Base-by-base conservation (phyloP, 371 early-diverging fungal genomes). In the Rhizopus arrhizus region DNA sequence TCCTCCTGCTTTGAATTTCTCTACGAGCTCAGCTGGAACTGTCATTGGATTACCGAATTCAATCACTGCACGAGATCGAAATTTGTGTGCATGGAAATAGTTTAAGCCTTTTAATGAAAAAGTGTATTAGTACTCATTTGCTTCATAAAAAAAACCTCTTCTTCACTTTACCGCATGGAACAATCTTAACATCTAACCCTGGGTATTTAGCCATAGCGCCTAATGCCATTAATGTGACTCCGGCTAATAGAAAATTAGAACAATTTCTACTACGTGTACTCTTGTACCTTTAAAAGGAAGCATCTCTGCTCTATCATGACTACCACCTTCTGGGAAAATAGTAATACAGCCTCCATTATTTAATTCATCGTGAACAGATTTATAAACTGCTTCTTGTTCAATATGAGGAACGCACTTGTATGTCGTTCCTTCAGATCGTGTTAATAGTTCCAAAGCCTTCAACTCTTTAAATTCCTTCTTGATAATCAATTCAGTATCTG, bases 301-400 rank as follows among this genome's bases (percentile, higher is more conserved):
- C 84, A 97, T 85, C 61, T 95, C 91, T 8, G 92, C 83, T 54
- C 96, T 91, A 72, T 97, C 98, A 73, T 97, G 98, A 62, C 89
- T 89, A 7, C 97, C 97, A 46, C 98, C 97, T 65, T 96, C 98
- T 2, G 98, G 98, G 73, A 97, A 97, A 58, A 97, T 96, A 8
- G 96, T 96, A 13, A 97, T 87, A 62, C 93, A 91, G 29, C 85
- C 85, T 36, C 92, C 91, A 34, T 75, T 68, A 58, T 87, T 79
- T 32, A 97, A 73, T 11, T 89, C 85, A 8, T 87, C 82, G 62
- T 88, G 87, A 5, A 97, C 98, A 9, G 81, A 74, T 35, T 77
- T 73, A 72, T 93, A 97, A 66, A 97, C 91, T 3, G 81, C 75
- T 28, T 78, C 67, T 71, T 97, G 96, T 62, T 97, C 93, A 51